These are phyloP conservation scores for Saturnispora serradocipensis DNA, from an alignment of 805 yeast genomes.

Conservation along the genomic window DNA sequence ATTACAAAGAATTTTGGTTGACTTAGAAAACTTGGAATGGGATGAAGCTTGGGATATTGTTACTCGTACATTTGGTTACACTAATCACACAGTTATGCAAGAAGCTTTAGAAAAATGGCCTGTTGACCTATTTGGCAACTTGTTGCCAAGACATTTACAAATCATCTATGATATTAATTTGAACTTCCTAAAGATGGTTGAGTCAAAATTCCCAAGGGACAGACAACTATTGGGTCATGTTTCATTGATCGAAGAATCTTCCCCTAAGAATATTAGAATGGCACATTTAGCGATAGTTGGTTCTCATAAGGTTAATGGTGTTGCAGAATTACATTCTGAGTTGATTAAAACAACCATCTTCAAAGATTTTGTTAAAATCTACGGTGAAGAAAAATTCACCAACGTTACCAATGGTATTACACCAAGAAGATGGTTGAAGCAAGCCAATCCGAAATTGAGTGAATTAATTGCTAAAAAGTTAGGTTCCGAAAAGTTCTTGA, in stretches of 20 bases:
- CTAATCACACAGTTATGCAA: conserved; percentile 90
- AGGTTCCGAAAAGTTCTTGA: conserved; percentile 60
- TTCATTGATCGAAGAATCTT: conserved; percentile 76
- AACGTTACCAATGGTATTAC: conserved; percentile 94
- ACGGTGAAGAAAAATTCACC: conserved; percentile 75
- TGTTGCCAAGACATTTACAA: conserved; percentile 87
- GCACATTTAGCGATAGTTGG: conserved; percentile 87
- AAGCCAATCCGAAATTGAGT: conserved; percentile 80
- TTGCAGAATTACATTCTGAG: conserved; percentile 91
- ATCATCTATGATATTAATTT: conserved; percentile 80
- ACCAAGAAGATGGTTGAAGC: conserved; percentile 93
- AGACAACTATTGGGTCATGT: conserved; percentile 57
- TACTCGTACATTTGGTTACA: conserved; percentile 74
- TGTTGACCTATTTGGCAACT: conserved; percentile 61
- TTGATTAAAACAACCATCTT: conserved; percentile 82
- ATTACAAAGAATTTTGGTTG: conserved; percentile 77
- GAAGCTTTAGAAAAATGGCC: conserved; percentile 98
- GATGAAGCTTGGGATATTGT: conserved; percentile 80
- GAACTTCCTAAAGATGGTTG: conserved; percentile 69
- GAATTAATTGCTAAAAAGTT: conserved; percentile 63
- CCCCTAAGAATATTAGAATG: conserved; percentile 82
- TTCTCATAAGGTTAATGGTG: conserved; percentile 90
- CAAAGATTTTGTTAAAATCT: conserved; percentile 78
- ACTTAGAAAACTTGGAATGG: conserved; percentile 76
- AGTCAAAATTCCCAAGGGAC: conserved; percentile 67